These are phyloP conservation scores for Xylaria sp. DNA, from an alignment of 2,329 filamentous ascomycete genomes.

Conservation along the genomic window DNA sequence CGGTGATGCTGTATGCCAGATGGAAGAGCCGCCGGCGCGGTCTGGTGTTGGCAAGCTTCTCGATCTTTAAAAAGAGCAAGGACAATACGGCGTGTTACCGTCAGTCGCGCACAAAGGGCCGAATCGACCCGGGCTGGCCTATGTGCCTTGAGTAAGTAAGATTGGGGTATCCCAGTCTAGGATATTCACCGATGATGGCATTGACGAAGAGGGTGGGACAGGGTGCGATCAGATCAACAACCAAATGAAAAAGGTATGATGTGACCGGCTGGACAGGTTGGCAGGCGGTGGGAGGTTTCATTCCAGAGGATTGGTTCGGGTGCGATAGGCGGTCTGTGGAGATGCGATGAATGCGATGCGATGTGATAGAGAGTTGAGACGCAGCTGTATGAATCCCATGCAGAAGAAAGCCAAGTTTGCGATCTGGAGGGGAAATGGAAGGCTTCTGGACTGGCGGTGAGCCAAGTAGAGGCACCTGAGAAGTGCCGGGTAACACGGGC, in stretches of 20 bases:
- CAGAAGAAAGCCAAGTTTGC: constrained; percentile 31
- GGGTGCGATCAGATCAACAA: constrained; percentile 39
- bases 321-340: constrained; percentile 38
- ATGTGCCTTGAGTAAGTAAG: constrained; percentile 26
- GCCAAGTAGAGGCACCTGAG: constrained; percentile 29
- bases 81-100: constrained; percentile 17
- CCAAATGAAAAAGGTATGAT: constrained; percentile 35
- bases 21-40: constrained; percentile 12
- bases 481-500: not conserved
- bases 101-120: constrained; percentile 38
- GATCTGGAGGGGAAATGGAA: constrained; percentile 38
- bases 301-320: constrained; percentile 42
- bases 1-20: constrained; percentile 10
- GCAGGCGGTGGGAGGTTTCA: constrained; percentile 34
- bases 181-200: constrained; percentile 39
- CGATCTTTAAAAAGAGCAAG: constrained; percentile 24
- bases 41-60: constrained; percentile 3
- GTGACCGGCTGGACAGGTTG: constrained; percentile 34
- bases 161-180: constrained; percentile 30
- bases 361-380: constrained; percentile 35
- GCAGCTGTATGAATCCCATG: constrained; percentile 39
- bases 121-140: constrained; percentile 27
- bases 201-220: constrained; percentile 29
- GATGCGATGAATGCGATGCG: constrained; percentile 33
- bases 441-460: constrained; percentile 42